Evolutionary conservation across 805 yeast species (phyloP), one percentile per base, ranked within the genome.

Genomic region (Pichia paraexigua): DNA sequence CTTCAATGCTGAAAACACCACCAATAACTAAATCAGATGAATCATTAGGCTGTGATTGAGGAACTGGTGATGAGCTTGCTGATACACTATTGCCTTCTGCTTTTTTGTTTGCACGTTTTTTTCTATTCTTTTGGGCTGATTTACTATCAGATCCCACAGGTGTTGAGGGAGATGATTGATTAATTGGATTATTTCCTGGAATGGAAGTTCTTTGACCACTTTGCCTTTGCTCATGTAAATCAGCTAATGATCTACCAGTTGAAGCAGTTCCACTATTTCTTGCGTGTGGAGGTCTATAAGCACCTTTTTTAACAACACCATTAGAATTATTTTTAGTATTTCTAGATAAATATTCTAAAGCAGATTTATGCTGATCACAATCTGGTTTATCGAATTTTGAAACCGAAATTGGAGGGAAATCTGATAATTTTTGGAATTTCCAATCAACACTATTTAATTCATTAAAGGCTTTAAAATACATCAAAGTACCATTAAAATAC

Each of bases 241-340:
- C 83, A 56, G 80, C 80, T 57, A 82, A 69, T 6, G 86, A 71
- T 51, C 81, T 75, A 41, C 75, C 65, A 6, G 69, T 65, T 20
- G 71, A 66, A 8, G 18, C 27, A 20, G 65, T 63, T 46, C 67
- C 74, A 67, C 22, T 28, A n/a, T 12, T 43, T 58, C 70, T 64
- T 12, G 97, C 96, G 68, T 90, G 97, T 2, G 99, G 99, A 24
- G 99, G 99, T 67, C 95, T 81, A 67, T 94, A 94, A 42, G 97
- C 98, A 49, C 97, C 96, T 32, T 80, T 77, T 49, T 91, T 83
- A 64, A 83, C 85, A 50, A 56, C 57, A 18, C 54, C 51, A 8
- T 55, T 58, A 7, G 51, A 21, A 22, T 43, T 41, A 21, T 46
- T 53, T 28, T 50, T 50, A 11, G 68, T 68, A 46, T 69, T 69